A percentile compares a stretch with the other conserved stretches of the same genome.
These are phyloP conservation scores for Penicillium soppii DNA, from an alignment of 495 filamentous ascomycete species.

Conservation along the genomic window DNA sequence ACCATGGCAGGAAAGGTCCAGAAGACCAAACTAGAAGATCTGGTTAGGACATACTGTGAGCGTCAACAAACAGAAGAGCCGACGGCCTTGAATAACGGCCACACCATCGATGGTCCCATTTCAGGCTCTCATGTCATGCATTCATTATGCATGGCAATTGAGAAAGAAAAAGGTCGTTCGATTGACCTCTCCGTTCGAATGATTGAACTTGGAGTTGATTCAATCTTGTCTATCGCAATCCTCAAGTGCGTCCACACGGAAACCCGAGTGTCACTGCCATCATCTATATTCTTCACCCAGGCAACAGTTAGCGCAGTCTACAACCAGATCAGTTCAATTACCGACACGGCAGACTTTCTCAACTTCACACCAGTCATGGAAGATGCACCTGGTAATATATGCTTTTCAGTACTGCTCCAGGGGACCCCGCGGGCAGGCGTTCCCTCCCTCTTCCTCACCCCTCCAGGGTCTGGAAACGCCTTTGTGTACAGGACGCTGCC, in stretches of 20 bases:
- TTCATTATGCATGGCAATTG: conserved; percentile 14
- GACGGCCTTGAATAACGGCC: no score
- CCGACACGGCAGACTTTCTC: conserved; percentile 1
- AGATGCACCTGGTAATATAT: conserved; percentile 4
- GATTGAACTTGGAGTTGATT: conserved; percentile 21
- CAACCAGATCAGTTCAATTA: conserved; percentile 8
- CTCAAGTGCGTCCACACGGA: conserved; percentile 11
- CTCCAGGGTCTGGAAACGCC: conserved; percentile 17
- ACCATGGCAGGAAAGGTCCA: conserved; percentile 41
- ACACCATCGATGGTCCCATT: no score
- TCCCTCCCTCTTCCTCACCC: conserved; percentile 11
- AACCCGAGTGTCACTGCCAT: conserved; percentile 15
- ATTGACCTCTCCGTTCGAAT: conserved; percentile 10
- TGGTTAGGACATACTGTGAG: conserved; percentile 3
- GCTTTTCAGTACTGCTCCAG: conserved; percentile 12
- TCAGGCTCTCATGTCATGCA: not conserved
- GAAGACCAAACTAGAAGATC: conserved; percentile 26
- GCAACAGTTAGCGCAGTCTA: conserved; percentile 3
- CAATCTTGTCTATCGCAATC: conserved; percentile 17
- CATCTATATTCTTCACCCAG: conserved; percentile 19
- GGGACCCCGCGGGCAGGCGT: conserved; percentile 8
- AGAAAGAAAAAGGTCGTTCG: conserved; percentile 1
- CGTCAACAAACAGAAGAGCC: no score
- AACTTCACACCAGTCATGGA: conserved; percentile 1
- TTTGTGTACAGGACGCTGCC: conserved; percentile 10